Base-by-base conservation (phyloP, 768 basidiomycete genomes). In the Psilocybe tampanensis region DNA sequence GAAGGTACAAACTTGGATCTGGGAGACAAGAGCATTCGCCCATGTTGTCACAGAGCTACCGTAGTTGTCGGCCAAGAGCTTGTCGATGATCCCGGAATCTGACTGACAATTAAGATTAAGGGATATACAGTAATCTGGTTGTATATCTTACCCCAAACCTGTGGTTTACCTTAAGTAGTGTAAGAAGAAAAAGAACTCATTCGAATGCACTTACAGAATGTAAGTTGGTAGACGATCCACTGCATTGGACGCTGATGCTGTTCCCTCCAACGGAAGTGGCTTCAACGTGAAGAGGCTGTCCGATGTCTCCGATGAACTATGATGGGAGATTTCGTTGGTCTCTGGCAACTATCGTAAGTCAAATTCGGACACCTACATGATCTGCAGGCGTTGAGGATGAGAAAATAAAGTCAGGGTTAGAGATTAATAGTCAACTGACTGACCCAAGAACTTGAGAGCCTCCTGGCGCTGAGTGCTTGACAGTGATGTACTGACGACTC, bases 401-500 rank as follows among this genome's bases (percentile, higher is more conserved):
- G 18, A 41, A 57, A 18, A 15, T 26, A 21, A 24, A 39, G 8
- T 12, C 2, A 22, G 23, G 44, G 26, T 19, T 8, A 29, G 3
- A 5, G 12, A 13, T 39, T 3, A 13, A 39, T 15, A 13, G 15
- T 15, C 3, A 34, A 15, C 6, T 15, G 36, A 64, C 72, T 47
- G 58, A 76, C 77, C 81, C 12, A 85, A 64, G 64, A 84, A 86
- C 58, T 79, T 77, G 24, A 86, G 68, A 8, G 83, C 83, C 60
- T 85, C 79, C 57, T 80, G 79, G 6, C 70, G 65, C 62, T 84
- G 80, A 1, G 69, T 61, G 8, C 70, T 69, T 33, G 72, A 73
- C 18, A 84, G 72, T 5, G 69, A 66, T 3, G 76, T 74, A 52
- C 80, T 68, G 12, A 75, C 71, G 18, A 83, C 75, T 12, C 82